Percentiles rank a stretch among this genome's conserved stretches.
These are phyloP conservation scores for Ogataea nonfermentans DNA, from an alignment of 805 yeast species.

Conservation along the genomic window DNA sequence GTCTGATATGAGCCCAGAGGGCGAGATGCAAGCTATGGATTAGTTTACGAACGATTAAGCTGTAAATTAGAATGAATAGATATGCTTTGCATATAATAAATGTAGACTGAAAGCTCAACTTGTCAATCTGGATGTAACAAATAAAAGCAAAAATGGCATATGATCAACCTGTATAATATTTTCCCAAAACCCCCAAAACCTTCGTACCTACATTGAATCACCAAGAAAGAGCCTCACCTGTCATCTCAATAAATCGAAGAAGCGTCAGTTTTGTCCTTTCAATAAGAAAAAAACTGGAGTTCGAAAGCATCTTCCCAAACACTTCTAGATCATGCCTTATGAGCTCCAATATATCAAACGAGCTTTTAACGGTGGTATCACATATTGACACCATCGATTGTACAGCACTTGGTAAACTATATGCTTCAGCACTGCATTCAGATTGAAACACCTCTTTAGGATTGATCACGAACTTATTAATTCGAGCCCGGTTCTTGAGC, in stretches of 20 bases:
- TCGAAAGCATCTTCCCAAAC: conserved; percentile 11
- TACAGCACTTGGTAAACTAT: background rate
- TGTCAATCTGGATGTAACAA: background rate
- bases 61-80: background rate
- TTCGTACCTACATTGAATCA: background rate
- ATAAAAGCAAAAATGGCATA: conserved; percentile 2
- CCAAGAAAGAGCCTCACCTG: conserved; percentile 6
- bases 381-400: conserved; percentile 7
- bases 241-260: conserved; percentile 16
- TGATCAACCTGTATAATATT: conserved; percentile 9
- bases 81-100: background rate
- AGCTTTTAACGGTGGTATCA: conserved; percentile 6
- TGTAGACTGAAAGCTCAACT: background rate
- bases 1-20: conserved; percentile 1
- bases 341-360: conserved; percentile 10
- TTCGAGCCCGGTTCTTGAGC: conserved; percentile 4
- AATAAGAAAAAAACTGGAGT: conserved; percentile 17
- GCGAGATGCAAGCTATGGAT: background rate
- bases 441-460: conserved; percentile 12
- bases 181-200: conserved; percentile 4
- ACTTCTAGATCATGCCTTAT: conserved; percentile 14
- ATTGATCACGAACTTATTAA: conserved; percentile 5
- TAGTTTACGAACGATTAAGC: conserved; percentile 1
- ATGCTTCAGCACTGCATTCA: conserved; percentile 11
- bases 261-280: conserved; percentile 24